Evolutionary conservation across 1,284 basidiomycete genomes (phyloP).

Genomic region (Ganoderma sp.): DNA sequence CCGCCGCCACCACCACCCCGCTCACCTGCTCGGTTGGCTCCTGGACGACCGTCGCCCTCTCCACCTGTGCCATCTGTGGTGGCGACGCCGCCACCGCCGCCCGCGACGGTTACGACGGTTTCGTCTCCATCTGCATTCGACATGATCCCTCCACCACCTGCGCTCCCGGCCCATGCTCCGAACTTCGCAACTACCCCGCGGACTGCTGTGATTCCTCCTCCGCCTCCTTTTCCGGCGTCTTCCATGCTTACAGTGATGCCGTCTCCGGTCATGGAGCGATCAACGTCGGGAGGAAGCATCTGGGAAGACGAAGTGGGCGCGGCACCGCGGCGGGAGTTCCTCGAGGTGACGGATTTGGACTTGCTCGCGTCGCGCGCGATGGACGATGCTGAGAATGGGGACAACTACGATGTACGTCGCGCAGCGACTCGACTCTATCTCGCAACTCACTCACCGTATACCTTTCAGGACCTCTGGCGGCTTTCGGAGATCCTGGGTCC

Average conservation of each 20-base stretch:
- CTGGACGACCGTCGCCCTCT: not conserved
- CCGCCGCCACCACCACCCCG: slow-evolving; percentile 5
- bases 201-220: not conserved
- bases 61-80: not conserved
- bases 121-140: not conserved
- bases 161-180: not conserved
- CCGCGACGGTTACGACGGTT: not conserved
- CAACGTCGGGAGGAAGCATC: slow-evolving; percentile 28
- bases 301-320: slow-evolving; percentile 17
- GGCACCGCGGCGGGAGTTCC: slow-evolving; percentile 33
- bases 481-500: slow-evolving; percentile 70
- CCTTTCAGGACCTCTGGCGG: slow-evolving; percentile 56
- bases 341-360: slow-evolving; percentile 67
- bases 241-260: slow-evolving; percentile 8
- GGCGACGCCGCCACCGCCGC: not conserved
- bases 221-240: not conserved
- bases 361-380: slow-evolving; percentile 59
- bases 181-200: not conserved
- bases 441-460: slow-evolving; percentile 12
- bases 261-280: slow-evolving; percentile 21
- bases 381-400: slow-evolving; percentile 49
- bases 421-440: not conserved
- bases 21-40: not conserved
- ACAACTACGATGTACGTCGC: slow-evolving; percentile 63
- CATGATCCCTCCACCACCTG: not conserved